Evolutionary conservation across 192 early-diverging fungal genomes (phyloP), one percentile per base, ranked within the genome.

Genomic region (Rhizoclosmatium sp.): DNA sequence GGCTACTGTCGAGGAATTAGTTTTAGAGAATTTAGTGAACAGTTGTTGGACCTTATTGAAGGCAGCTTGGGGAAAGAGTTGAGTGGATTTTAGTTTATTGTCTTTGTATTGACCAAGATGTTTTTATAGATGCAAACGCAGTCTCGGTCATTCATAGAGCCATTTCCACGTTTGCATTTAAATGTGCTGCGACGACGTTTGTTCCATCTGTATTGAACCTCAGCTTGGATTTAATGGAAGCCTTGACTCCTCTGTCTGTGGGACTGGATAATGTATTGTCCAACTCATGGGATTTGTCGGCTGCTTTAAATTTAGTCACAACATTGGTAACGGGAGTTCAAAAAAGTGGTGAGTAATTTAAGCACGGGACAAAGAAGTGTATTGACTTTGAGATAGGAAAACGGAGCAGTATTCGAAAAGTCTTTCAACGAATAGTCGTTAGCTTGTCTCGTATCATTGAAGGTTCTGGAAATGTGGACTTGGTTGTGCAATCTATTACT

Each of bases 31-130:
- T 62, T 40, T 62, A 19, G 60, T 62, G 14, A 62, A 23, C 39
- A 19, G 4, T 19, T 21, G 60, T 62, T 9, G 60, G 60, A 21
- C 60, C 14, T 62, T 62, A 1, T 7, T 31, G 60, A 62, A 19
- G 60, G 60, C 60, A 7, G 66, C 66, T n/a, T 68, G 66, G 66
- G 23, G 45, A 68, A 71, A n/a, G 41, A 58, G 70, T 71, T 68
- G 21, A 44, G 66, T 4, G 19, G 14, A 9, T 56, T 58, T 12
- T 2, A 21, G 40, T 1, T 14, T 71, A 56, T 71, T 42, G 7
- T 49, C 4, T 62, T 68, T 12, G 3, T 47, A 44, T 46, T 7
- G 44, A 47, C 65, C 9, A 39, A 46, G 4, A 19, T 39, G 44
- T 16, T 9, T 45, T 5, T 21, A 5, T 49, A 71, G 69, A 71